These are phyloP conservation scores for Cicer bijugum DNA, from an alignment of 306 rosid species.

Conservation along the genomic window DNA sequence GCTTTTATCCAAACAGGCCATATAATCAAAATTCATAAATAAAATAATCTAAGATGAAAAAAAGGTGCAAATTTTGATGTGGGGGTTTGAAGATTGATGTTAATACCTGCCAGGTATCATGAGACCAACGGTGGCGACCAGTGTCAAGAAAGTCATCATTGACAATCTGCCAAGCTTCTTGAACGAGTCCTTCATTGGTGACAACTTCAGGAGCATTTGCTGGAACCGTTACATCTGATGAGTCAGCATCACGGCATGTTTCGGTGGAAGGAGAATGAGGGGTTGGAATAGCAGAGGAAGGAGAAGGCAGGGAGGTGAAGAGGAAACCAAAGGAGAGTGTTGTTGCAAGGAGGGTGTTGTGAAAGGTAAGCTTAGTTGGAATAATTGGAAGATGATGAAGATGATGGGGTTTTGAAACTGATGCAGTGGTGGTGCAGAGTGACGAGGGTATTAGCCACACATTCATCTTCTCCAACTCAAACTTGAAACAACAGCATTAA, in stretches of 20 bases:
- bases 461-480: conserved; percentile 40
- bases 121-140: conserved; percentile 70
- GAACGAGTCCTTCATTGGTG: conserved; percentile 74
- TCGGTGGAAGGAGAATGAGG: conserved; percentile 38
- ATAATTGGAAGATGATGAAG: conserved; percentile 18
- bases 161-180: conserved; percentile 95
- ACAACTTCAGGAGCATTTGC: conserved; percentile 47
- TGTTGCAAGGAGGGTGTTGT: conserved; percentile 40
- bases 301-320: conserved; percentile 42
- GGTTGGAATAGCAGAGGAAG: conserved; percentile 34
- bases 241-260: conserved; percentile 58
- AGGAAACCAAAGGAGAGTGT: conserved; percentile 45
- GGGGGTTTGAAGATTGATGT: neutral
- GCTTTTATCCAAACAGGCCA: neutral
- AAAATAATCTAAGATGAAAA: neutral
- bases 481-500: neutral
- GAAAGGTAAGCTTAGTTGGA: conserved; percentile 4
- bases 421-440: neutral
- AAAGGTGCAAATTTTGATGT: conserved; percentile 8
- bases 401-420: neutral
- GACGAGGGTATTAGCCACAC: conserved; percentile 38
- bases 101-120: conserved; percentile 75
- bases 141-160: conserved; percentile 75
- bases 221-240: conserved; percentile 37
- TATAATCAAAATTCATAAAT: conserved; percentile 16